Percentiles rank a stretch among this genome's conserved stretches.
Evolutionary conservation across 768 basidiomycete species (phyloP).

Genomic region (Podaxis pistillaris): DNA sequence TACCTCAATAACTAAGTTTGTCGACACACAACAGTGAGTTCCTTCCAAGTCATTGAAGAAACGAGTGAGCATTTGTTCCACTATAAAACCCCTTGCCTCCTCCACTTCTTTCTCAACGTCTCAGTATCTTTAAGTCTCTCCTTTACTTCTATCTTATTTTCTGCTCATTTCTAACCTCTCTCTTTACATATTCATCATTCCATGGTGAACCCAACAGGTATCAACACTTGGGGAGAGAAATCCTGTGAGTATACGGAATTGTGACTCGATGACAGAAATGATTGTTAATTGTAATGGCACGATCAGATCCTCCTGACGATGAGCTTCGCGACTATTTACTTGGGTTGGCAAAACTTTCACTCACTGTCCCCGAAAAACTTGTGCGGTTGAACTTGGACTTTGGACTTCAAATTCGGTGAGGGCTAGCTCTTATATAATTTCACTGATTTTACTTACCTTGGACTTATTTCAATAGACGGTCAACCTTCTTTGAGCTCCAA

Average conservation of each 20-base stretch:
- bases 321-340: not conserved
- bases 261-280: not conserved
- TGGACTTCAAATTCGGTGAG: not conserved
- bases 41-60: no score
- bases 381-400: not conserved
- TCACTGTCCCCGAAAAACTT: not conserved
- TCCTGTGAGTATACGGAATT: not conserved
- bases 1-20: no score
- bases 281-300: no score
- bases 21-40: no score
- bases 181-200: not conserved
- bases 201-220: conserved; percentile 1
- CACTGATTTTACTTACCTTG: not conserved
- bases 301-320: conserved; percentile 1
- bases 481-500: not conserved
- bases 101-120: not conserved
- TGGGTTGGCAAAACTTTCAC: not conserved
- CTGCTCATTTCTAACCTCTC: not conserved
- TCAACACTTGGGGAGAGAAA: conserved; percentile 5
- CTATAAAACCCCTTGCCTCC: not conserved
- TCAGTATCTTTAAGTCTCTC: no score
- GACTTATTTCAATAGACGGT: not conserved
- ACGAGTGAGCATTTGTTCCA: no score
- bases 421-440: not conserved
- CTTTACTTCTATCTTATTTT: no score